phyloP scores from a whole-genome alignment of 306 rosid genomes.

The Heteromeles arbutifolia region DNA sequence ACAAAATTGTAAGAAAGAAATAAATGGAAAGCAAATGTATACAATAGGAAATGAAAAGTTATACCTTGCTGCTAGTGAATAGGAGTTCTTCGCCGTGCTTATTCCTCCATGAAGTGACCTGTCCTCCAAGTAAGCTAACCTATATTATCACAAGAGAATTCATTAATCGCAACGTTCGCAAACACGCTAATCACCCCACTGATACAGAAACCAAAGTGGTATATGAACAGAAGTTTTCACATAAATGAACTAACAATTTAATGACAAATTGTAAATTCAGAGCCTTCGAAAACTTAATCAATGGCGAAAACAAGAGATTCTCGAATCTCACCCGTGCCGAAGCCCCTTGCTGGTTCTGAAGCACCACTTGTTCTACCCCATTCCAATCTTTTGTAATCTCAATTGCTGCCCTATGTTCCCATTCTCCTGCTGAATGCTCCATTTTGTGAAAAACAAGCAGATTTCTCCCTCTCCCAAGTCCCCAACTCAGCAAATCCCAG shows the following conservation, averaged over 20 bases:
- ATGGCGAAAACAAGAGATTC: constrained; percentile 5
- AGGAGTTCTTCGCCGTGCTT: constrained; percentile 87
- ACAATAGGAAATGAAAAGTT: neutral
- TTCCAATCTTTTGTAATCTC: constrained; percentile 74
- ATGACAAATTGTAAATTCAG: neutral
- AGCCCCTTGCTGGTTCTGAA: constrained; percentile 71
- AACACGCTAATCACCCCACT: neutral
- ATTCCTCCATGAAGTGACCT: constrained; percentile 83
- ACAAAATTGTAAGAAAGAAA: neutral
- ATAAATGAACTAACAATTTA: constrained; percentile 2
- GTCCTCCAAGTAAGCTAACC: constrained; percentile 92
- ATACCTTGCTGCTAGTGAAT: constrained; percentile 86
- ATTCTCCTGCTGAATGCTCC: constrained; percentile 83
- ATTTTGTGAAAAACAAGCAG: constrained; percentile 22
- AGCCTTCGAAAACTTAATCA: neutral
- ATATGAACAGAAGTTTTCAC: neutral
- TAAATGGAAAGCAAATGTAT: neutral
- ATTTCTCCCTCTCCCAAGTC: constrained; percentile 18
- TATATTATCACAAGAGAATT: constrained; percentile 28
- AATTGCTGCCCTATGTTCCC: constrained; percentile 66
- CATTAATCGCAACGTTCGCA: constrained; percentile 6
- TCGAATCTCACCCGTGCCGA: constrained; percentile 54
- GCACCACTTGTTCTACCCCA: constrained; percentile 61
- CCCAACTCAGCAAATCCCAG: constrained; percentile 9
- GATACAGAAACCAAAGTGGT: neutral